Percentiles rank a stretch among this genome's conserved stretches.
Evolutionary conservation across 768 basidiomycete species (phyloP).

Genomic region (Hysterangium stoloniferum): DNA sequence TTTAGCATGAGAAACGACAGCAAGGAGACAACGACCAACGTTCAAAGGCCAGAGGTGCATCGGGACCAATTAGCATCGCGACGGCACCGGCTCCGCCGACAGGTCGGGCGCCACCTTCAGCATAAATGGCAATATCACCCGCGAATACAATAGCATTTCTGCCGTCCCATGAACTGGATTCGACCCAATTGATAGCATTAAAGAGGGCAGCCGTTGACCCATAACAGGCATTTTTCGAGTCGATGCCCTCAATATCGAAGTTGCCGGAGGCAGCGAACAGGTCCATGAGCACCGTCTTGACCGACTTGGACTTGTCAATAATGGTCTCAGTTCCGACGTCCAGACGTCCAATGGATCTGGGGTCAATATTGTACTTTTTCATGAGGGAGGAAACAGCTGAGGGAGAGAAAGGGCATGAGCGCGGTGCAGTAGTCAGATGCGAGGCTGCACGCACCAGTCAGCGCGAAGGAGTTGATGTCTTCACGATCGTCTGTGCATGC

Average conservation of each 20-base stretch:
- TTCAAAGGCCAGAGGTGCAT: conserved; percentile 91
- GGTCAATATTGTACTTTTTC: conserved; percentile 92
- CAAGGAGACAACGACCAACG: conserved; percentile 55
- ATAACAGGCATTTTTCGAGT: conserved; percentile 99
- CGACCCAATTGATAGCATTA: conserved; percentile 98
- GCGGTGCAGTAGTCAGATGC: conserved; percentile 6
- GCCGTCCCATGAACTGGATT: conserved; percentile 94
- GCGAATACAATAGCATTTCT: conserved; percentile 94
- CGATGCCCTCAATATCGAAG: conserved; percentile 96
- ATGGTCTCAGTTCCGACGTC: conserved; percentile 99
- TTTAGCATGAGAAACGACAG: conserved; percentile 7
- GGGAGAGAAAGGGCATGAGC: background rate
- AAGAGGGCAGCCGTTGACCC: conserved; percentile 98
- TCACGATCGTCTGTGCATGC: conserved; percentile 98
- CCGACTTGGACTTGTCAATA: conserved; percentile 99
- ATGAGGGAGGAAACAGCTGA: conserved; percentile 84
- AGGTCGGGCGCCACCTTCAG: conserved; percentile 89
- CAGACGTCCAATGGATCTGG: conserved; percentile 91
- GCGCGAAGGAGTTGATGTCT: conserved; percentile 96
- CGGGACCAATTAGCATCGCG: conserved; percentile 92
- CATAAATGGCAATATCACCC: conserved; percentile 97
- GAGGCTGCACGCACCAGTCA: conserved; percentile 71
- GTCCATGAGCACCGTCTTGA: conserved; percentile 98
- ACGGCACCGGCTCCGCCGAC: conserved; percentile 95
- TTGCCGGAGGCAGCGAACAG: conserved; percentile 91